phyloP scores from a whole-genome alignment of 2,329 filamentous ascomycete species.

The Claviceps arundinis region DNA sequence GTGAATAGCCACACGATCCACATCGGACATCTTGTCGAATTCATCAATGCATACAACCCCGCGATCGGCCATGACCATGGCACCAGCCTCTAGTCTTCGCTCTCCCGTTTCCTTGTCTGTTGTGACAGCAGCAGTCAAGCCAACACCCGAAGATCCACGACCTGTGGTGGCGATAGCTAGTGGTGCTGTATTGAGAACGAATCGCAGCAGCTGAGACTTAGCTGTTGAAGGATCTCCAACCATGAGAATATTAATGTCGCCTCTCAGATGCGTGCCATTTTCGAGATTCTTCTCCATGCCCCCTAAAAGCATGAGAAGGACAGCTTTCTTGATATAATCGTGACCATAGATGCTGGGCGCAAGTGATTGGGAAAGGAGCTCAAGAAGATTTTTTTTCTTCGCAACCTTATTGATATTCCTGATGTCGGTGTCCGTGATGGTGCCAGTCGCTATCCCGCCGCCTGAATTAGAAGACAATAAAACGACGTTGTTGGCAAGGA shows the following conservation, averaged over 20 bases:
- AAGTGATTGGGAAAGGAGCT: constrained; percentile 82
- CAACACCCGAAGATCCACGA: constrained; percentile 90
- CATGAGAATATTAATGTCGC: constrained; percentile 99
- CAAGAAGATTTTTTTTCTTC: constrained; percentile 88
- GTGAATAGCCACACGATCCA: constrained; percentile 95
- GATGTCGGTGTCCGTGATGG: constrained; percentile 92
- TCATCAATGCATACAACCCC: constrained; percentile 98
- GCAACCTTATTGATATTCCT: constrained; percentile 96
- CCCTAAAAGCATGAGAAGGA: constrained; percentile 84
- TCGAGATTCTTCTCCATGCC: constrained; percentile 98
- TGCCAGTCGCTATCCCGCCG: constrained; percentile 80
- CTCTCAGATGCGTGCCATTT: constrained; percentile 92
- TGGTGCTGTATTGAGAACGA: constrained; percentile 92
- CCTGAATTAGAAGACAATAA: constrained; percentile 91
- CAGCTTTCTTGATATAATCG: constrained; percentile 95
- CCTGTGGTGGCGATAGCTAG: constrained; percentile 95
- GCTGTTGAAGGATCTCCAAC: constrained; percentile 96
- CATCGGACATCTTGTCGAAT: constrained; percentile 99
- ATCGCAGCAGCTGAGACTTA: constrained; percentile 94
- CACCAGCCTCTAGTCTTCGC: constrained; percentile 84
- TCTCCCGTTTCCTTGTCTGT: constrained; percentile 96
- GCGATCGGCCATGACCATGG: constrained; percentile 95
- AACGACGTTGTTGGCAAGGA: constrained; percentile 91
- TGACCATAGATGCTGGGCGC: constrained; percentile 96
- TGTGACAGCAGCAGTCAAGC: constrained; percentile 92